phyloP scores from a whole-genome alignment of 192 early-diverging fungal species.

The Backusella westeae region DNA sequence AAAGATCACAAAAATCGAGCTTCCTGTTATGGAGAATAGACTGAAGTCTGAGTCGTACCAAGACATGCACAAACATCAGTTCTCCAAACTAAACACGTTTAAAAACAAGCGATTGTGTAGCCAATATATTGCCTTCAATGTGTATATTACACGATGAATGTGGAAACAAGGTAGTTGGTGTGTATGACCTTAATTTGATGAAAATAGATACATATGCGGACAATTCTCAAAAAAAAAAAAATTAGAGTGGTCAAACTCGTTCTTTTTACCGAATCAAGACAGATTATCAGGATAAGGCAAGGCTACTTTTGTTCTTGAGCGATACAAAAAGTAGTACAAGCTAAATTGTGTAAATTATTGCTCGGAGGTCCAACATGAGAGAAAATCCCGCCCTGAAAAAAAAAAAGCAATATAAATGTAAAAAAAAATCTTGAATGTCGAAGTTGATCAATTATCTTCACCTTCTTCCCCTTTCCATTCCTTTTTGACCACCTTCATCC shows the following conservation, averaged over 20 bases:
- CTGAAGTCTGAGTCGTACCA: neutral
- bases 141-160: constrained; percentile 5
- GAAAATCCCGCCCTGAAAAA: constrained; percentile 9
- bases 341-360: constrained; percentile 13
- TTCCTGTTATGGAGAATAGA: neutral
- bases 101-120: constrained; percentile 1
- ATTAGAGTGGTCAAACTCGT: constrained; percentile 10
- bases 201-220: constrained; percentile 8
- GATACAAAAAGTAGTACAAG: constrained; percentile 5
- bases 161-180: neutral
- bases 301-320: neutral
- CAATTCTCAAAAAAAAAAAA: neutral
- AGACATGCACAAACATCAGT: constrained; percentile 4
- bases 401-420: constrained; percentile 6
- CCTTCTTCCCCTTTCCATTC: constrained; percentile 6
- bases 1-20: neutral
- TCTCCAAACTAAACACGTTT: neutral
- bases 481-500: constrained; percentile 9
- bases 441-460: neutral
- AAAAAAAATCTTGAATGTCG: neutral
- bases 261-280: constrained; percentile 10
- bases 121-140: neutral
- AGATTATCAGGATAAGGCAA: constrained; percentile 14
- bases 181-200: constrained; percentile 8
- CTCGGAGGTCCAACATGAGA: neutral